Base-by-base conservation (phyloP, 164 flowering plant species). In the Aristolochia fimbriata region DNA sequence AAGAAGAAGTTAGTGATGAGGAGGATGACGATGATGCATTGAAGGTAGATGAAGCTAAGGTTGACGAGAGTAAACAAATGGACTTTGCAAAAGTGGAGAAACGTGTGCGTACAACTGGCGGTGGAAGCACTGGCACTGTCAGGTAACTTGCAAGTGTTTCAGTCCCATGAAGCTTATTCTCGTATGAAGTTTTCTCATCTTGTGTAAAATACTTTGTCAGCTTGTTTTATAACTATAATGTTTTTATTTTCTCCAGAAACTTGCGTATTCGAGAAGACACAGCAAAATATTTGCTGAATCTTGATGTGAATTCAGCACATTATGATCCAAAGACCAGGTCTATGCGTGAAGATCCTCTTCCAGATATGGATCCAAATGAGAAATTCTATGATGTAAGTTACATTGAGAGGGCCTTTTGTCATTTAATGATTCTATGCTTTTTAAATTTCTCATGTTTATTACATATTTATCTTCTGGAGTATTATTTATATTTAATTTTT, bases 21-120 rank as follows among this genome's bases (percentile, higher is more conserved):
- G 97, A 86, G 19, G 85, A 91, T 19, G 82, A 83, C 66, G 97
- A 90, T 49, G 97, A 90, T 73, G 81, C 63, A 37, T 45, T 88
- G 51, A 86, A 71, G 70, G 75, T 84, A 16, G 93, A 88, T 70
- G 97, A 87, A 81, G 97, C 95, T 24, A 87, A 85, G 71, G 91
- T 90, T 62, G 95, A 87, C 62, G 96, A 88, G 58, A 86, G 93
- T 72, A 84, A 84, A 59, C 91, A 86, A 57, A 84, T 86, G 93
- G 93, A 86, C 60, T 88, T 88, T 68, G 98, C 96, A 23, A 91
- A 91, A 77, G 98, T 88, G 59, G 96, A 88, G 66, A 91, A 91
- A 75, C 96, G 92, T 83, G 98, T 91, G 55, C 92, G 96, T n/a
- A 91, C 98, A 2, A 91, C 96, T 0, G 98, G 96, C 62, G 98